Base-by-base conservation (phyloP, 129 eudicot species). In the Lactuca saligna region DNA sequence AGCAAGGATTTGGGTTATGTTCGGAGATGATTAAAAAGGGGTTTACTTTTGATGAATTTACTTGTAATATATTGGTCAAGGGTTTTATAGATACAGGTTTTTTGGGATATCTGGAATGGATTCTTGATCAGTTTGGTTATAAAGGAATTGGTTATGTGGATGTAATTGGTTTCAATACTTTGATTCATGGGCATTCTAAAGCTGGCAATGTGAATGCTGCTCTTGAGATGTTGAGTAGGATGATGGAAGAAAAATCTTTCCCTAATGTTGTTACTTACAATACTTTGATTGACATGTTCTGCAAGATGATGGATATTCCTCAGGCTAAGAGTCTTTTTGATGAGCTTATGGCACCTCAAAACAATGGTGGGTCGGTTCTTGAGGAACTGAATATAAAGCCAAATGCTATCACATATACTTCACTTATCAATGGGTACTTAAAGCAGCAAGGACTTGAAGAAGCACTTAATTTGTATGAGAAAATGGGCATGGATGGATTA, bases 231-330 rank as follows among this genome's bases (percentile, higher is more conserved):
- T 70, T 87, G 70, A 54, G 71, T 80, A 74, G 74, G 56, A 78
- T 82, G 90, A 75, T 8, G 54, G 56, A 74, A 60, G 81, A 81
- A 63, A 82, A 74, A 9, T 20, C 78, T 4, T 61, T 50, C 6
- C 90, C 97, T 10, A 94, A 94, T 69, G 75, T 82, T 71, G 81
- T 94, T 68, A 90, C 91, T 15, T 90, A 81, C 70, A 94, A 89
- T 73, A 90, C 83, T 68, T 65, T 94, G 85, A 86, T 94, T 33
- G 60, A 83, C 56, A 88, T 86, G 65, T 85, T 85, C 17, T 82
- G 97, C 63, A 80, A 71, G 76, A 77, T 71, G 46, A 89, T 85
- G 56, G 78, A 83, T 71, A 65, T 94, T 66, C 82, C 29, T 64
- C 73, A 66, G 61, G 97, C 94, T 17, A 85, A 83, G 66, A 63